Base-by-base conservation (phyloP, 2,329 filamentous ascomycete genomes). In the Didymella keratinophila region DNA sequence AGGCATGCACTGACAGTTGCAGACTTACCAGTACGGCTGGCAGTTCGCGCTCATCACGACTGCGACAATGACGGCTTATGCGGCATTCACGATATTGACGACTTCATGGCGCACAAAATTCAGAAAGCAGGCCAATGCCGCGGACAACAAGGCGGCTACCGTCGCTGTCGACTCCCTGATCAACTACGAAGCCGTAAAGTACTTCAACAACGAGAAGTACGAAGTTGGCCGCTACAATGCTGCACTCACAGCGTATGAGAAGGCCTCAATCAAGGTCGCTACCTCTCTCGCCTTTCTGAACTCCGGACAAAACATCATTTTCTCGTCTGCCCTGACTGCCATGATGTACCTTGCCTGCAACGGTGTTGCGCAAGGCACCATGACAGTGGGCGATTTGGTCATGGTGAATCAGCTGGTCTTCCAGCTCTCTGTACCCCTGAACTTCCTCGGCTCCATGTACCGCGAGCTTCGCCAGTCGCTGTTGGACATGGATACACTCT, bases 391-490 rank as follows among this genome's bases (percentile, higher is more conserved):
- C 58, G 96, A 99, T 74, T 83, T 99, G 30, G 95, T 99, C 73
- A 96, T 99, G 92, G 92, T 99, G 67, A 99, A 99, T 77, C 95
- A 98, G 81, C 88, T 99, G 18, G 93, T 99, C 58, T 99, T 99
- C 79, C 95, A 99, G 79, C 88, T 99, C 6, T 97, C 93, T 0
- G 92, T 99, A 4, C 95, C 95, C 0, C 85, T 99, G 60, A 99
- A 99, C 82, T 99, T 99, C 78, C 83, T 99, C 4, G 95, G 95
- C n/a, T 96, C 93, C 14, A 94, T 99, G 12, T 99, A 99, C 76
- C 90, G 95, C 68, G 95, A 99, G 79, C 84, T 99, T 52, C 86
- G 95, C 55, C 95, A 99, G 79, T 97, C 92, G 21, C 83, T 99
- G 43, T 83, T 99, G 32, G 96, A 99, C 75, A 99, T 99, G 95